phyloP scores from a whole-genome alignment of 495 filamentous ascomycete species.

The Hypoxylon crocopeplum region DNA sequence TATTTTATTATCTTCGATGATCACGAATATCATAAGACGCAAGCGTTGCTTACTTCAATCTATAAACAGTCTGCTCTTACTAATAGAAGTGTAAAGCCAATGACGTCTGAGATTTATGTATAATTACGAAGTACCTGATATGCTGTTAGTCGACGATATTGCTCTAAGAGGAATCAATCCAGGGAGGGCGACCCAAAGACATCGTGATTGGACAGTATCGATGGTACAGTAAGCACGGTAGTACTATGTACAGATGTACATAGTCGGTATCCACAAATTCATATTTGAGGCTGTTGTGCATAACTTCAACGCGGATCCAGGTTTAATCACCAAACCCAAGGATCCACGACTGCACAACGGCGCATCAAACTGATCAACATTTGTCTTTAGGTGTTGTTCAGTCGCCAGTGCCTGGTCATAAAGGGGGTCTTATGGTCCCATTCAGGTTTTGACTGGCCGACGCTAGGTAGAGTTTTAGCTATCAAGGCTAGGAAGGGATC shows the following conservation, averaged over 20 bases:
- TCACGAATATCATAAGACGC: too few relatives aligned
- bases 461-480: conserved; percentile 9
- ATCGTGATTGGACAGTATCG: background rate
- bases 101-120: too few relatives aligned
- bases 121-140: too few relatives aligned
- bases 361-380: too few relatives aligned
- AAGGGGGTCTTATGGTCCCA: background rate
- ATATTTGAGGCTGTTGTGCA: conserved; percentile 21
- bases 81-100: too few relatives aligned
- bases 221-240: background rate
- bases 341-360: too few relatives aligned
- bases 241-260: background rate
- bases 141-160: too few relatives aligned
- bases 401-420: conserved; percentile 9
- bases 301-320: conserved; percentile 13
- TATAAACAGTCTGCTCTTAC: too few relatives aligned
- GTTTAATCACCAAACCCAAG: too few relatives aligned
- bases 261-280: background rate
- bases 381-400: conserved; percentile 9
- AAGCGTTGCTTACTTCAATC: too few relatives aligned
- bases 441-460: conserved; percentile 14
- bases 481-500: conserved; percentile 11
- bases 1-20: too few relatives aligned
- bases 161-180: background rate
- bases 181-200: too few relatives aligned